A percentile compares a stretch with the other conserved stretches of the same genome.
phyloP scores from a whole-genome alignment of 768 basidiomycete genomes.

The Collybia nuda region DNA sequence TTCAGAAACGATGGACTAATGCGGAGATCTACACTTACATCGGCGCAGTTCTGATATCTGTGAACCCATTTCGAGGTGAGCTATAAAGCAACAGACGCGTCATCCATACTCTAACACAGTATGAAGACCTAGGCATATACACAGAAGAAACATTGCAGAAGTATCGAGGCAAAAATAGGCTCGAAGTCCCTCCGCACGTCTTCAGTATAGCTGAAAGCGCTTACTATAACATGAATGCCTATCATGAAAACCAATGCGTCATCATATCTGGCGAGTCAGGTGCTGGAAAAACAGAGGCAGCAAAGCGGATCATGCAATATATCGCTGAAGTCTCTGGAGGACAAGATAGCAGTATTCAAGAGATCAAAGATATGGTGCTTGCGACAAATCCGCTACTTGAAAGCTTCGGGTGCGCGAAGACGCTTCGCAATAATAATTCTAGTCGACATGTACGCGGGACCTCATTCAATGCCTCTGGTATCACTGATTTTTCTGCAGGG shows the following conservation, averaged over 20 bases:
- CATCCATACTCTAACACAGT: slow-evolving; percentile 6
- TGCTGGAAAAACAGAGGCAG: slow-evolving; percentile 98
- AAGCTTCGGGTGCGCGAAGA: slow-evolving; percentile 99
- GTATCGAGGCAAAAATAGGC: slow-evolving; percentile 95
- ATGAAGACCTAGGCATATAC: slow-evolving; percentile 93
- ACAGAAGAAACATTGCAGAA: slow-evolving; percentile 82
- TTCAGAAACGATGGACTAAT: slow-evolving; percentile 94
- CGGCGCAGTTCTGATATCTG: slow-evolving; percentile 97
- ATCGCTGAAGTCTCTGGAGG: slow-evolving; percentile 95
- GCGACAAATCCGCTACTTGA: slow-evolving; percentile 97
- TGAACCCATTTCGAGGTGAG: slow-evolving; percentile 94
- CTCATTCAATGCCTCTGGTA: slow-evolving; percentile 1
- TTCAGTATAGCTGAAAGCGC: slow-evolving; percentile 96
- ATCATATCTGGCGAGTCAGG: slow-evolving; percentile 99
- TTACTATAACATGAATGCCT: slow-evolving; percentile 99
- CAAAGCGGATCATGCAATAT: slow-evolving; percentile 99
- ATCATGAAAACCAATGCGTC: slow-evolving; percentile 99
- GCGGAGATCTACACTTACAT: slow-evolving; percentile 99
- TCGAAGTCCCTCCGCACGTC: slow-evolving; percentile 98
- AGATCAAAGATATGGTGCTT: slow-evolving; percentile 99
- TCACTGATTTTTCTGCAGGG: slow-evolving; percentile 53
- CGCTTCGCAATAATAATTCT: slow-evolving; percentile 97
- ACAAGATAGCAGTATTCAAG: slow-evolving; percentile 87
- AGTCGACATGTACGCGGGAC: slow-evolving; percentile 86
- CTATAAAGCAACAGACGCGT: not conserved